Base-by-base conservation (phyloP, 2,329 filamentous ascomycete species). In the Emergomyces pasteurianus region DNA sequence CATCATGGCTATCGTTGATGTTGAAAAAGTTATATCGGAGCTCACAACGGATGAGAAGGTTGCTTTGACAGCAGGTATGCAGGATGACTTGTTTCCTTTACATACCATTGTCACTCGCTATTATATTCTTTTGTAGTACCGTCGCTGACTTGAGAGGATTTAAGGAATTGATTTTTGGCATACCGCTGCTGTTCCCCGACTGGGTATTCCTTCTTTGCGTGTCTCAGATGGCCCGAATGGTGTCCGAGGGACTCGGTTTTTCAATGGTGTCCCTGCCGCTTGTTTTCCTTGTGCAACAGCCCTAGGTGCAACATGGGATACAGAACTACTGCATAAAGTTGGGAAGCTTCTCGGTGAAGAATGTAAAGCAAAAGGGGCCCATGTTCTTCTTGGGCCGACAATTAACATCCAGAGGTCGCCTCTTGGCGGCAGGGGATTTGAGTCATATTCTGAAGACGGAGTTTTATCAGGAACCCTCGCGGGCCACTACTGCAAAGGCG, bases 371-470 rank as follows among this genome's bases (percentile, higher is more conserved):
- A 86, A 89, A 68, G 88, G 87, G 6, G 86, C 87, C 34, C 81
- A 90, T 62, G 81, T 92, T 40, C 78, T 92, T 4, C 80, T 92
- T 9, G 89, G 86, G 0, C 89, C 88, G 1, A 92, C 89, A 0
- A 85, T 91, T 40, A 91, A 89, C 75, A 86, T 90, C 79, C 89
- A 94, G 68, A 83, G 90, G 18, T 88, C 88, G 57, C 90, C 90
- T 0, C 79, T 94, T 0, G 89, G 89, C n/a, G 90, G 90, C 21
- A 82, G 90, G 62, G 91, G 91, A 65, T 95, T 94, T 66, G 90
- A 95, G 73, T 91, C 89, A 0, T 94, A 91, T 71, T 90, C 88
- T 0, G 90, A 94, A 72, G 90, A 94, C 66, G 89, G 89, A 0
- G 81, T 86, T 10, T 79, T 95, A 5, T 89, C 88, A 0, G 88